Percentiles rank a stretch among this genome's conserved stretches.
Conservation (phyloP, 164 flowering plant genomes). For the Buxus sempervirens region DNA sequence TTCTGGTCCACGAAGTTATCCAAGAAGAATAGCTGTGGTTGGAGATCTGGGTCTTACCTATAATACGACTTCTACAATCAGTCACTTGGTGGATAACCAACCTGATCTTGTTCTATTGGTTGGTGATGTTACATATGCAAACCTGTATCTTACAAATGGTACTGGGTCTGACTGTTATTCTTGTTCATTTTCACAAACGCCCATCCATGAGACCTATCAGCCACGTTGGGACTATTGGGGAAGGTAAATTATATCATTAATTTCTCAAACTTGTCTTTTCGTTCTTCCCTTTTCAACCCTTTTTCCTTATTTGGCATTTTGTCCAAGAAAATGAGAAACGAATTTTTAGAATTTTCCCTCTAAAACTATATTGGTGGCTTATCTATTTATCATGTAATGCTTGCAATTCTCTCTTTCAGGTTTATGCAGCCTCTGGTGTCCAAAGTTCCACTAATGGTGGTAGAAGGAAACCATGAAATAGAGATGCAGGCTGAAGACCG, state of each 20-base stretch:
- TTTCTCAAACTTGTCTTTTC: not conserved
- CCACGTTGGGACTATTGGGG: constrained; percentile 99
- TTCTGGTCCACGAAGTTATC: constrained; percentile 62
- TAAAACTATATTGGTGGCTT: constrained; percentile 1
- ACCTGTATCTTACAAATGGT: constrained; percentile 86
- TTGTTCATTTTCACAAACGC: constrained; percentile 67
- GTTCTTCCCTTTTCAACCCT: not conserved
- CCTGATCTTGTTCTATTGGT: constrained; percentile 79
- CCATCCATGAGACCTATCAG: constrained; percentile 89
- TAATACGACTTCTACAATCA: constrained; percentile 73
- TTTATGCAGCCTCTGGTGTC: constrained; percentile 84
- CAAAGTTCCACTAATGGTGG: constrained; percentile 86
- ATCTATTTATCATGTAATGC: not conserved
- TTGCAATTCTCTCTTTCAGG: constrained; percentile 58
- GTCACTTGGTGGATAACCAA: constrained; percentile 57
- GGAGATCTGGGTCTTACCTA: constrained; percentile 95
- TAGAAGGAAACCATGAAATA: constrained; percentile 92
- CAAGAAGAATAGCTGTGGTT: constrained; percentile 66
- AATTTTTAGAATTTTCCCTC: not conserved
- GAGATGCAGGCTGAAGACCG: constrained; percentile 63
- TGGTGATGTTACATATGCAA: constrained; percentile 86
- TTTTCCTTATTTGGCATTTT: not conserved
- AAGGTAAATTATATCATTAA: constrained; percentile 44
- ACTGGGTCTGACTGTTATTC: constrained; percentile 85
- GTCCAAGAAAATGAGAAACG: not conserved